Base-by-base conservation (phyloP, 208 protist species). In the Zelonia costaricensis region DNA sequence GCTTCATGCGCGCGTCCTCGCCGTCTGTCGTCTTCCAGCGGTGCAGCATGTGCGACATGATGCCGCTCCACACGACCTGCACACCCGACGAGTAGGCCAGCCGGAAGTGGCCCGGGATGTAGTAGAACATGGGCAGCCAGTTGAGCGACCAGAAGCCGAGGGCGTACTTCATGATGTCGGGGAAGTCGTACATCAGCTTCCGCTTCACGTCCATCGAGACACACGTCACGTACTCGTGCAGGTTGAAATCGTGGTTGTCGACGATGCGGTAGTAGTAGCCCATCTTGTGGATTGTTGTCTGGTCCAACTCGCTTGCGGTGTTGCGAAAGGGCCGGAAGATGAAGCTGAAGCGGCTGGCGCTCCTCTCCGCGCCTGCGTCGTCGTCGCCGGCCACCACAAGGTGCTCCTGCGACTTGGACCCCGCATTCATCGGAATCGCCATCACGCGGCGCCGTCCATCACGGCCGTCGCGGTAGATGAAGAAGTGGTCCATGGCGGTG, bases 121-220 rank as follows among this genome's bases (percentile, higher is more conserved):
- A 93, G 70, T 92, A 93, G 61, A 95, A 93, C 68, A 95, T 77
- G 12, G 85, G 78, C 0, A 92, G 53, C 82, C 86, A 91, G 63
- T 94, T 91, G 13, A 83, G 16, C 3, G 77, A 67, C 88, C 88
- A 92, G 39, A 91, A 92, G 0, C 80, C n/a, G 46, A 91, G 57
- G 1, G 76, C 72, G 44, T 88, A 89, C 48, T 66, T 60, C 36
- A 84, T 61, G 39, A 91, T 86, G 39, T 91, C 82, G 4, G 84
- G 82, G 61, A 86, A 88, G 58, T 91, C 84, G 42, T 86, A 31
- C 6, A 69, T 64, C 13, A 93, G 49, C 40, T 87, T 83, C 35
- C 59, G 60, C 45, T 55, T 81, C 13, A 71, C 51, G 63, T 86
- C 79, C 10, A 49, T 30, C 15, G 42, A 56, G 3, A 90, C 78